Base-by-base conservation (phyloP, 345 rosid species). In the Jatropha curcas region DNA sequence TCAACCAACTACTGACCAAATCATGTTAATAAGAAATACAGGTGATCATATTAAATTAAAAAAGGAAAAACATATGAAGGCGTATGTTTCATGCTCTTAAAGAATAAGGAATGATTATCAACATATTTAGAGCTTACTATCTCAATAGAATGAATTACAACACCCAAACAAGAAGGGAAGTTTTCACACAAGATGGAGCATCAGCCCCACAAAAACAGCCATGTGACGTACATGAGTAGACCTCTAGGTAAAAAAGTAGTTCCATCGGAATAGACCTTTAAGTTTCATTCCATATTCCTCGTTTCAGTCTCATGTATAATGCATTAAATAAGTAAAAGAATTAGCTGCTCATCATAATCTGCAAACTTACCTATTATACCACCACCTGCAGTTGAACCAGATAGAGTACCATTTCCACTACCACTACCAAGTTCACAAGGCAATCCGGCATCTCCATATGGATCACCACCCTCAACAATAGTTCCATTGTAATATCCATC, bases 361-460 rank as follows among this genome's bases (percentile, higher is more conserved):
- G 22, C 53, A 68, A 71, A 43, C 81, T 79, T 74, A 91, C 98
- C 97, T 80, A 93, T 82, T 65, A 93, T 87, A 75, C 98, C 98
- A 71, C 97, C 98, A 66, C 98, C 98, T 64, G 96, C 84, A 67
- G 90, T 88, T 62, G 92, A 76, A 55, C 93, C 90, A 12, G 82
- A 78, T 34, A 87, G 86, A 68, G 85, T 89, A 73, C 84, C 85
- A 71, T 88, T 80, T 76, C 98, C 98, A 80, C 97, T 93, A 66
- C 98, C 98, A 71, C 98, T 93, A 22, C 98, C 98, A 81, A 93
- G 96, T 78, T 93, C 98, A 86, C 98, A 93, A 24, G 98, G 98
- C 81, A 93, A 75, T 74, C 92, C 88, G 48, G 92, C 84, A 84
- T 85, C 84, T 67, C 98, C 98, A 80, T 93, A 93, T 33, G 86